Base-by-base conservation (phyloP, 495 filamentous ascomycete genomes). In the Penicillium diatomitis region DNA sequence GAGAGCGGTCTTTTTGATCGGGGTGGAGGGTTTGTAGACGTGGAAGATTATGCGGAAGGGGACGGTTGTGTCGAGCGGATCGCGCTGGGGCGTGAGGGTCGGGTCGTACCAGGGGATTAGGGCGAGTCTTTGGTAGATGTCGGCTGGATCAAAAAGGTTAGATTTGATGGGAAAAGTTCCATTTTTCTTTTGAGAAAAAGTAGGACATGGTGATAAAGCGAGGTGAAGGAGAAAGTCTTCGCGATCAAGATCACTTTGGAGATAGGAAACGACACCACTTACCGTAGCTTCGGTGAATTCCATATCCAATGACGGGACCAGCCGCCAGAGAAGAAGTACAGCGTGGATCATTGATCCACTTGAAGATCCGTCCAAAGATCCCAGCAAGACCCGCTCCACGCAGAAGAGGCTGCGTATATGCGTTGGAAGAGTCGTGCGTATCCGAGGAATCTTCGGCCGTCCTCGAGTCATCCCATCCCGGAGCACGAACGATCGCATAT, bases 261-360 rank as follows among this genome's bases (percentile, higher is more conserved):
- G 20, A 20, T 20, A 2, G 20, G 20, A 20, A 20, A 20, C 20
- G 20, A 20, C 20, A 20, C 20, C 20, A 58, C 67, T 52, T 38
- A 71, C 72, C 67, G 65, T 96, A 96, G 46, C 72, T 85, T 38
- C 88, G 79, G 63, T 95, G 92, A 27, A 94, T 75, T 3, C 87
- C 86, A 0, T 83, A 78, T 38, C 74, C 76, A 44, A 95, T 74
- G 8, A 95, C 67, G 2, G 88, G 90, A 5, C 89, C 90, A 27
- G 67, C 48, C 30, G 60, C 54, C n/a, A 63, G 62, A 2, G 60
- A 61, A 6, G 48, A 59, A 11, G 66, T 65, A 10, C 55, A 54
- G 1, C 41, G 40, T 4, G 63, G 55, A 39, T 59, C 59, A 29
- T 55, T 50, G 3, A 73, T 55, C 68, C 64, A 72, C 20, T 62